Base-by-base conservation (phyloP, 208 protist genomes). In the Crithidia acanthocephali region DNA sequence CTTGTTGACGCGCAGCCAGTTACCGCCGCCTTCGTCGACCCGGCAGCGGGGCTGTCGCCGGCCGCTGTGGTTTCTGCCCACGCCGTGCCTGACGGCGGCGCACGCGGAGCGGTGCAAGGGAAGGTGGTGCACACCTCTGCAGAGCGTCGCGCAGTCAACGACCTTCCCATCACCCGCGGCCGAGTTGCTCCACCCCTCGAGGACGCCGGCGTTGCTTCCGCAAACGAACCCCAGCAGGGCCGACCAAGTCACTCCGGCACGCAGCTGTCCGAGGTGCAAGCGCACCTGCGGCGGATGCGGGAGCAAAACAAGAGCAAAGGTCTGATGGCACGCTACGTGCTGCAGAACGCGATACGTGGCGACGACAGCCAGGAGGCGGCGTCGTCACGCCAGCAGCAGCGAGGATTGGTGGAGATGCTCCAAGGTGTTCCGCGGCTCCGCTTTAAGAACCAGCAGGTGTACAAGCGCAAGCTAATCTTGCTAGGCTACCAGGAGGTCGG, bases 401-500 rank as follows among this genome's bases (percentile, higher is more conserved):
- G 80, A 15, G 57, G 48, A 13, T 35, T 72, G 2, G 33, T 72
- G 25, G 59, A 59, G 44, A 48, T 70, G 56, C 52, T 66, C 37
- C 61, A 76, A 11, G 57, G 57, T 2, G 48, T 68, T 23, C 59
- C 79, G 20, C 71, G 70, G 4, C 66, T 78, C 27, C 79, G 87
- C 22, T 83, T 87, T 72, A 80, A 84, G 45, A 92, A 86, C 58
- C 72, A 86, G 58, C 81, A 86, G 44, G 67, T 95, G 30, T 88
- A 84, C 59, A 72, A 73, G n/a, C 87, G 88, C 28, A 97, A 95
- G 76, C 51, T 97, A 7, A 83, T 95, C 60, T 64, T 97, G 16
- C 69, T 97, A 6, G 93, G 93, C 0, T 84, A 95, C 73, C 89
- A 95, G 65, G 91, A 95, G 55, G 93, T 94, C 16, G 93, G 93